These are phyloP conservation scores for Chiua virens DNA, from an alignment of 768 basidiomycete genomes.

Conservation along the genomic window DNA sequence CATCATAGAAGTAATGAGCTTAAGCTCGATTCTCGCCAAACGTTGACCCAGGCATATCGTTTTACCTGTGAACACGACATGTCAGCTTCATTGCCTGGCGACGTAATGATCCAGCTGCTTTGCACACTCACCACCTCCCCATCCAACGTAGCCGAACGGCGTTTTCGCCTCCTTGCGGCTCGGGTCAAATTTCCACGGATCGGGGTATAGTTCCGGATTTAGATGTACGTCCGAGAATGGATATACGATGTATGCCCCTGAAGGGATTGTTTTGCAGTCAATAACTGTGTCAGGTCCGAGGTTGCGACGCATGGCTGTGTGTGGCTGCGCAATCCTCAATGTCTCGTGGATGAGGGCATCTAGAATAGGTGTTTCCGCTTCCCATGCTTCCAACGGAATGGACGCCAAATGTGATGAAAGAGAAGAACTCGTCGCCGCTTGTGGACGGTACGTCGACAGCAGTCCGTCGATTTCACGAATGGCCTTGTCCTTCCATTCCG, in stretches of 20 bases:
- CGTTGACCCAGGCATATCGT: conserved; percentile 72
- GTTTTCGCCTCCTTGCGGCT: conserved; percentile 46
- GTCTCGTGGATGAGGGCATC: conserved; percentile 77
- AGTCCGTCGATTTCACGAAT: conserved; percentile 58
- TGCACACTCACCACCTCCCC: conserved; percentile 70
- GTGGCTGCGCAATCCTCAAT: conserved; percentile 75
- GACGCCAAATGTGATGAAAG: conserved; percentile 50
- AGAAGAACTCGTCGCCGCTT: conserved; percentile 23
- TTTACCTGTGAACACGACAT: conserved; percentile 49
- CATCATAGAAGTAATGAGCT: conserved; percentile 67
- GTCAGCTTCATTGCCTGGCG: conserved; percentile 9
- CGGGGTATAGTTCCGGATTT: conserved; percentile 65
- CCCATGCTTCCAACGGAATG: conserved; percentile 71
- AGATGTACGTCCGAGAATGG: conserved; percentile 82
- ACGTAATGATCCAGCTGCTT: conserved; percentile 17
- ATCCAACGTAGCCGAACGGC: conserved; percentile 67
- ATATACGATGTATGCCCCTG: conserved; percentile 75
- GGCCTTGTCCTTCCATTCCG: conserved; percentile 65
- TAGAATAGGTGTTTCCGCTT: conserved; percentile 63
- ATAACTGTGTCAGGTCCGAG: conserved; percentile 71
- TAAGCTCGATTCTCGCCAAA: conserved; percentile 72
- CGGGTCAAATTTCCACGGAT: conserved; percentile 81
- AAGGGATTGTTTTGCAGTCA: conserved; percentile 66
- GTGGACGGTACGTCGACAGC: conserved; percentile 41
- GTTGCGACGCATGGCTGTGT: conserved; percentile 79